Conservation (phyloP, 2,329 filamentous ascomycete species). For the Xylaria sp. region DNA sequence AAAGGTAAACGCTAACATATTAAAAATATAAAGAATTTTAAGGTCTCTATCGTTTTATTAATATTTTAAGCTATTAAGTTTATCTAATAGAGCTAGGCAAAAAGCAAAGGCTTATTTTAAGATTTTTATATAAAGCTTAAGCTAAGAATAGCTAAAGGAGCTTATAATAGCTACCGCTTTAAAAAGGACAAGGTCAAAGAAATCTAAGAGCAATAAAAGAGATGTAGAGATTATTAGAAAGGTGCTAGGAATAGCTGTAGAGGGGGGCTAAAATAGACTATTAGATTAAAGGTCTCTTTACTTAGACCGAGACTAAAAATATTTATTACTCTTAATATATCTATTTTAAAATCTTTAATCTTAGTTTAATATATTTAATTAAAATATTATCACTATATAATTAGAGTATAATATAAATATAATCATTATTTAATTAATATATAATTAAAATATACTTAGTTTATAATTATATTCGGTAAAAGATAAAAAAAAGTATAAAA, state of each 20-base stretch:
- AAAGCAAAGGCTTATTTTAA: not conserved
- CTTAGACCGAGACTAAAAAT: no score
- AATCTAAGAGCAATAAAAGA: not conserved
- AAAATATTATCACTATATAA: no score
- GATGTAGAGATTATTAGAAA: not conserved
- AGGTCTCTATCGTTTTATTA: not conserved
- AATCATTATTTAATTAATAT: no score
- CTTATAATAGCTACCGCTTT: not conserved
- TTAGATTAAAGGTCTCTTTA: no score
- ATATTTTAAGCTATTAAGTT: not conserved
- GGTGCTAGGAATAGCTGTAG: not conserved
- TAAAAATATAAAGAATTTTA: not conserved
- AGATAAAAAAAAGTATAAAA: no score
- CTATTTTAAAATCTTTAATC: no score
- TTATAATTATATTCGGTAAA: no score
- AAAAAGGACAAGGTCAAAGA: not conserved
- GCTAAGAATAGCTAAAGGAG: constrained; percentile 1
- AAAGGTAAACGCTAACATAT: not conserved
- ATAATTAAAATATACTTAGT: no score
- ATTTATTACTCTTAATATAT: no score
- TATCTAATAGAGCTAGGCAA: not conserved
- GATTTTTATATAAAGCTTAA: not conserved
- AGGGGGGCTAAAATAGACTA: no score
- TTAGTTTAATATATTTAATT: no score
- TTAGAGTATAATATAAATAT: no score